A percentile compares a stretch with the other conserved stretches of the same genome.
Conservation (phyloP, 2,329 filamentous ascomycete genomes). For the Exserohilum turcica region DNA sequence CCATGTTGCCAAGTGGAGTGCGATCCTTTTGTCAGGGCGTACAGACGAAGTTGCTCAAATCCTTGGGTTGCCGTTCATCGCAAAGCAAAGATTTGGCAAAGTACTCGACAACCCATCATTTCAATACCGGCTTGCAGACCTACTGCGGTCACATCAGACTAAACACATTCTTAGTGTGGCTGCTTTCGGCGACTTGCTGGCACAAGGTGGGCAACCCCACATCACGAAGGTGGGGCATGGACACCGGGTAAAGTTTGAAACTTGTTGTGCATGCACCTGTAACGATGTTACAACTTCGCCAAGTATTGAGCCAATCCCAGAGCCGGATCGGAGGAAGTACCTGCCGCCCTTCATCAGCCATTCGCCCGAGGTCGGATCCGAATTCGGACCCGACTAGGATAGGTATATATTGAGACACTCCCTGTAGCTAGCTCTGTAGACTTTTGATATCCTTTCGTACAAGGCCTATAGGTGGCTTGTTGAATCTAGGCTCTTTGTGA, state of each 20-base stretch:
- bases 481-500: no score
- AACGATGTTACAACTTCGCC: no score
- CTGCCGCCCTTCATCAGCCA: no score
- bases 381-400: no score
- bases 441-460: no score
- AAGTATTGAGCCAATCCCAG: no score
- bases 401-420: no score
- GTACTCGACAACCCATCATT: not conserved
- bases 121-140: not conserved
- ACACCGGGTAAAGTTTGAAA: conserved; percentile 28
- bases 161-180: not conserved
- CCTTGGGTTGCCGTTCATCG: not conserved
- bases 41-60: not conserved
- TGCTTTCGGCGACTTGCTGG: not conserved
- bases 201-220: conserved; percentile 28
- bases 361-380: no score
- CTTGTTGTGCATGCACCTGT: not conserved
- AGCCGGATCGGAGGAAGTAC: no score
- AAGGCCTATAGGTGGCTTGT: no score
- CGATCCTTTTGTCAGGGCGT: not conserved
- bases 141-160: not conserved
- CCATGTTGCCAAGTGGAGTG: conserved; percentile 22
- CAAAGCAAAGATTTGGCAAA: not conserved
- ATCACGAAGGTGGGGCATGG: conserved; percentile 36
- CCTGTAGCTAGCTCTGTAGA: no score